These are phyloP conservation scores for Castanea sativa DNA, from an alignment of 306 rosid species.

Conservation along the genomic window DNA sequence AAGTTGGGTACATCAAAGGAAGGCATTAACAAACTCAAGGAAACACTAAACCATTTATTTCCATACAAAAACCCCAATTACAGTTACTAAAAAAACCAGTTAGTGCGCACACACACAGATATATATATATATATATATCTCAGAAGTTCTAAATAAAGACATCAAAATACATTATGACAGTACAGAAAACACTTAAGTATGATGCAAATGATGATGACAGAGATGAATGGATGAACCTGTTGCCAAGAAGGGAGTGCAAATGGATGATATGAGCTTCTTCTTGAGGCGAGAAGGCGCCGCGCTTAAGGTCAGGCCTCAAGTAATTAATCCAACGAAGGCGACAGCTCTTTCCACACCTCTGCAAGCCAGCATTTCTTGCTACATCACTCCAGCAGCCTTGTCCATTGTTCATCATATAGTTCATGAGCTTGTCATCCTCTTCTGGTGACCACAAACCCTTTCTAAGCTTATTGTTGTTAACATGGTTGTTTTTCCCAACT, in stretches of 20 bases:
- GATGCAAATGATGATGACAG: no score
- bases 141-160: no score
- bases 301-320: constrained; percentile 85
- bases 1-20: no score
- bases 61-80: no score
- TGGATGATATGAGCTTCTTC: constrained; percentile 83
- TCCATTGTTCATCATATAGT: constrained; percentile 73
- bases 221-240: constrained; percentile 49
- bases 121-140: no score
- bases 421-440: constrained; percentile 83
- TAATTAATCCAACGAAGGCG: constrained; percentile 93
- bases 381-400: constrained; percentile 96
- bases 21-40: no score
- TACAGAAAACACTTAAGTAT: no score
- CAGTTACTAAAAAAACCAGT: no score
- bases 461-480: constrained; percentile 47
- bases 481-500: constrained; percentile 15
- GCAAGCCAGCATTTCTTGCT: constrained; percentile 84
- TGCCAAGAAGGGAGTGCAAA: constrained; percentile 88
- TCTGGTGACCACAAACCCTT: constrained; percentile 97
- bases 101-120: no score
- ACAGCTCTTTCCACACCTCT: constrained; percentile 92
- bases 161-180: no score
- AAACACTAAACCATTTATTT: no score
- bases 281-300: constrained; percentile 87